Base-by-base conservation (phyloP, 2,329 filamentous ascomycete genomes). In the Achaetomium macrosporum region DNA sequence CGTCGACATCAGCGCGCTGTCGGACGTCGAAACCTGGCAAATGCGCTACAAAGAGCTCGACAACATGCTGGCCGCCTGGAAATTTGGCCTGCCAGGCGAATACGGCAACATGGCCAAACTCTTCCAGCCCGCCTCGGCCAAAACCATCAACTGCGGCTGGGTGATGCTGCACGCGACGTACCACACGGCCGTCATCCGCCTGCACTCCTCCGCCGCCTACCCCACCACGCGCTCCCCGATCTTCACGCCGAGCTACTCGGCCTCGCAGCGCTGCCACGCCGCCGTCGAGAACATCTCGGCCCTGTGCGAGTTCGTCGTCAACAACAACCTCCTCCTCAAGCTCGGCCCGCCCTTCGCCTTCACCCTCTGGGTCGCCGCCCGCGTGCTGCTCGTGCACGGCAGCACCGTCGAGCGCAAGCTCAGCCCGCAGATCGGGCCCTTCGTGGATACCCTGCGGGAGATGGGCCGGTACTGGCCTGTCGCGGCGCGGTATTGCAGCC, bases 171-270 rank as follows among this genome's bases (percentile, higher is more conserved):
- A 96, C 66, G 87, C 88, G 5, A 90, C 90, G 0, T 95, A 91
- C 64, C 88, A 95, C 68, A 95, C 90, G 0, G 87, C 90, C 42
- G 84, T 95, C 9, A 95, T 96, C 61, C 84, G 91, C 35, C 77
- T 96, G 20, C 90, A 96, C 71, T 96, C 90, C 0, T 95, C 90
- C 1, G 90, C 91, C 6, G 91, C 90, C 2, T 96, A 96, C 68
- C 91, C 91, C 3, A 95, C 90, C 5, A 93, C 88, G 3, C 80
- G 88, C 31, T 95, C 89, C 1, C 85, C 86, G 12, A 91, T 95
- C 48, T 96, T 96, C 71, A 91, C 88, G 0, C 88, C 90, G 0
- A 95, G 88, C 0, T 95, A 89, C 68, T 88, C 84, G 62, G 91
- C 91, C 30, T 87, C 83, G 50, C 89, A 95, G 65, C 78, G 88